A percentile compares a stretch with the other conserved stretches of the same genome.
phyloP scores from a whole-genome alignment of 2,329 filamentous ascomycete genomes.

The Ilyonectria robusta region DNA sequence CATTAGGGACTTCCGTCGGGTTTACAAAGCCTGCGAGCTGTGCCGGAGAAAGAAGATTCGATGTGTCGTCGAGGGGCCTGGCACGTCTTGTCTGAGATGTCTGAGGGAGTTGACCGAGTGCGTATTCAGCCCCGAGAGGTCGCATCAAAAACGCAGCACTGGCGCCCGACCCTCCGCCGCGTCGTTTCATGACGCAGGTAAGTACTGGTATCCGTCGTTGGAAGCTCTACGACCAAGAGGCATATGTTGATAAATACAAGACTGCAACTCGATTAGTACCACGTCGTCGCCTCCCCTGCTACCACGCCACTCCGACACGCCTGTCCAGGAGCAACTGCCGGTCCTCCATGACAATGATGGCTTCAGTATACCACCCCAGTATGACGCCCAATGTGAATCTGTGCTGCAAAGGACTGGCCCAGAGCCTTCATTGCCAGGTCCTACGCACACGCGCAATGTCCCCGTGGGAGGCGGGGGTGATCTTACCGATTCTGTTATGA shows the following conservation, averaged over 20 bases:
- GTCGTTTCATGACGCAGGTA: conserved; percentile 1
- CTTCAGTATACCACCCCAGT: neutral
- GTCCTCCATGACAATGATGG: neutral
- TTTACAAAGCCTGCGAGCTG: conserved; percentile 36
- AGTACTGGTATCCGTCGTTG: neutral
- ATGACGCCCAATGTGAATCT: neutral
- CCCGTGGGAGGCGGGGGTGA: neutral
- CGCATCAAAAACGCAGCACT: conserved; percentile 13
- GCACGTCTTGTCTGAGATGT: conserved; percentile 31
- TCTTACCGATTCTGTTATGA: conserved; percentile 51
- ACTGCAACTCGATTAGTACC: neutral
- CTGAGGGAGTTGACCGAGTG: conserved; percentile 31
- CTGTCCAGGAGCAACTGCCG: neutral
- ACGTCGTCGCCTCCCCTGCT: neutral
- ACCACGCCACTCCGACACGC: neutral
- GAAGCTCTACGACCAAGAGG: neutral
- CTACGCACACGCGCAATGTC: neutral
- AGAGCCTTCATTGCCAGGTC: neutral
- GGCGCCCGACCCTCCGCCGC: neutral
- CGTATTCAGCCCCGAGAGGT: conserved; percentile 29
- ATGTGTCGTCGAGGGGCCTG: conserved; percentile 28
- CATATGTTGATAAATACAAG: neutral
- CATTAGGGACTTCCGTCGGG: conserved; percentile 33
- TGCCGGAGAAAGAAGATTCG: conserved; percentile 38
- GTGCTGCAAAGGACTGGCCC: neutral